A percentile compares a stretch with the other conserved stretches of the same genome.
Evolutionary conservation across 179 eudicot species (phyloP).

Genomic region (Nepenthes alata): DNA sequence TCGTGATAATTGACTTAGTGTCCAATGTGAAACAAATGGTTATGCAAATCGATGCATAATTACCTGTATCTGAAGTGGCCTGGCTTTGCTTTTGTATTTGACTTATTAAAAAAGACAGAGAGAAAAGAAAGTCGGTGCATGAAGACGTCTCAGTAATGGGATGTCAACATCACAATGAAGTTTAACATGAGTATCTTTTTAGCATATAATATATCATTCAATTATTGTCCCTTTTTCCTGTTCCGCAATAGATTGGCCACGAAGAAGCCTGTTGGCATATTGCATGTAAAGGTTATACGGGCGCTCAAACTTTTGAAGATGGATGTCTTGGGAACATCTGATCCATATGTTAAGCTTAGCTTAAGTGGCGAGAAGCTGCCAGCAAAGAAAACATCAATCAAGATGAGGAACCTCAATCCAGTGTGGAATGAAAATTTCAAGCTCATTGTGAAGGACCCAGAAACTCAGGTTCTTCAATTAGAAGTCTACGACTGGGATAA

Average conservation of each 20-base stretch:
- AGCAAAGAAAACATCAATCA: conserved; percentile 57
- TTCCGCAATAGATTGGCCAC: neutral
- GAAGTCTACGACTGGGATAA: conserved; percentile 89
- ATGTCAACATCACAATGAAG: too few relatives aligned
- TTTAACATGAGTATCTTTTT: too few relatives aligned
- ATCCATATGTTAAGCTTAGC: conserved; percentile 83
- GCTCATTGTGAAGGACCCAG: conserved; percentile 74
- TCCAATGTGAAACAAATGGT: too few relatives aligned
- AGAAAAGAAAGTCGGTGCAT: too few relatives aligned
- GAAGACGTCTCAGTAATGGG: too few relatives aligned
- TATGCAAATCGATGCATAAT: too few relatives aligned
- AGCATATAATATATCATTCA: too few relatives aligned
- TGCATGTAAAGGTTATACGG: conserved; percentile 69
- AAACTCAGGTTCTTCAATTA: conserved; percentile 58
- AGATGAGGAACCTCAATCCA: conserved; percentile 70
- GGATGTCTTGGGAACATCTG: conserved; percentile 79
- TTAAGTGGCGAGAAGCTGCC: conserved; percentile 56
- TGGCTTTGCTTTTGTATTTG: too few relatives aligned
- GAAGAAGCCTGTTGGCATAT: conserved; percentile 74
- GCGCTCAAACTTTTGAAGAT: conserved; percentile 70
- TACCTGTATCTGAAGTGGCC: too few relatives aligned
- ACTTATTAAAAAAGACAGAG: too few relatives aligned
- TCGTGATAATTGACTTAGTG: too few relatives aligned
- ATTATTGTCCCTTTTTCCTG: too few relatives aligned
- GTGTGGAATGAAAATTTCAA: conserved; percentile 86